phyloP scores from a whole-genome alignment of 768 basidiomycete species.

The Hericium coralloides region DNA sequence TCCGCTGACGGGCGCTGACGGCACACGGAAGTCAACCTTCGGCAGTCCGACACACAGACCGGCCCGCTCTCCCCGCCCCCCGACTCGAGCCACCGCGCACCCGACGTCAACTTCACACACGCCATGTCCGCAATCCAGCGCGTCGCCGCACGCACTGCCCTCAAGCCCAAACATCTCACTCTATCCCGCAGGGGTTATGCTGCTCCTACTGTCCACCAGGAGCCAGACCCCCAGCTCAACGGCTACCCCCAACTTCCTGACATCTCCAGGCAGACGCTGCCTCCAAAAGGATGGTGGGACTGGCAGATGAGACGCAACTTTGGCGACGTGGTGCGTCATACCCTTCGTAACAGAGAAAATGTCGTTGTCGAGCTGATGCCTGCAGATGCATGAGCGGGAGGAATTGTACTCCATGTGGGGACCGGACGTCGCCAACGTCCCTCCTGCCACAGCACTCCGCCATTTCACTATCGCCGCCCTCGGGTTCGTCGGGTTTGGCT shows the following conservation, averaged over 20 bases:
- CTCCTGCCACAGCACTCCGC: conserved; percentile 49
- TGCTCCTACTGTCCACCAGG: conserved; percentile 19
- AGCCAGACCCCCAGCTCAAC: conserved; percentile 57
- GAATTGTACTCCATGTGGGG: conserved; percentile 85
- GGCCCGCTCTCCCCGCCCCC: not conserved
- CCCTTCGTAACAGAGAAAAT: conserved; percentile 4
- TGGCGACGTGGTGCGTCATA: conserved; percentile 57
- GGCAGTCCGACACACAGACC: not conserved
- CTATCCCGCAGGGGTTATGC: conserved; percentile 14
- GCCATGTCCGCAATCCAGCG: conserved; percentile 36
- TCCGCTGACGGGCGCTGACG: too few relatives aligned
- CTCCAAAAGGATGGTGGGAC: conserved; percentile 61
- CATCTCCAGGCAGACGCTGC: conserved; percentile 54
- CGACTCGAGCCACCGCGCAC: not conserved
- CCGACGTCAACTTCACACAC: conserved; percentile 3
- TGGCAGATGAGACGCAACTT: conserved; percentile 68
- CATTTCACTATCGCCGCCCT: conserved; percentile 55
- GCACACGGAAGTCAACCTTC: too few relatives aligned
- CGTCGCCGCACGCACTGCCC: conserved; percentile 24
- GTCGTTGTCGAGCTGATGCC: conserved; percentile 1
- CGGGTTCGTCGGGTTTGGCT: conserved; percentile 57
- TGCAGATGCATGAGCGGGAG: conserved; percentile 70
- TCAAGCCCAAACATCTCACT: conserved; percentile 8
- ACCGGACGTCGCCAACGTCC: conserved; percentile 60
- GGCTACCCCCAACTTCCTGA: conserved; percentile 69